These are phyloP conservation scores for Talaromyces islandicus DNA, from an alignment of 2,329 filamentous ascomycete species.

Conservation along the genomic window DNA sequence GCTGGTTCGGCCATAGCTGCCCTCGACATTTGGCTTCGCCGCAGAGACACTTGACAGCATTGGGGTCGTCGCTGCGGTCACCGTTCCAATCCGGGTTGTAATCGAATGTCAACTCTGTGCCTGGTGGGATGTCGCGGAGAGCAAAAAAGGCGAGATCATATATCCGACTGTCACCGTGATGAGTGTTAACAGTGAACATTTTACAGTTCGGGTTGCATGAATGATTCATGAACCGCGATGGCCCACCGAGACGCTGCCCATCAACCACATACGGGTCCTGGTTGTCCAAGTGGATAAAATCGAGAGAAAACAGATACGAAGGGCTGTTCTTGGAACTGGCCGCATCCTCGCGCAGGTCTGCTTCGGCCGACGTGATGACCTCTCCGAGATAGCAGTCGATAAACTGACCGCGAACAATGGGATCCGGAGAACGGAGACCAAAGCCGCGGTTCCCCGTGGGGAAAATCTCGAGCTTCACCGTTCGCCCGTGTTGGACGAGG, in stretches of 20 bases:
- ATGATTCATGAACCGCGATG: slow-evolving; percentile 44
- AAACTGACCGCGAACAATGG: slow-evolving; percentile 37
- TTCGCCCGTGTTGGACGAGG: slow-evolving; percentile 36
- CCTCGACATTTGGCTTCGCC: slow-evolving; percentile 39
- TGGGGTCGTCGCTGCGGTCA: slow-evolving; percentile 22
- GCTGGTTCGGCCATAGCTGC: slow-evolving; percentile 37
- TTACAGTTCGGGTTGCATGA: slow-evolving; percentile 44
- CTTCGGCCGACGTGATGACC: slow-evolving; percentile 31
- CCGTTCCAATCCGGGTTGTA: slow-evolving; percentile 34
- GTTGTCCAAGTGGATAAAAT: slow-evolving; percentile 26
- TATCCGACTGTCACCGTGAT: slow-evolving; percentile 33
- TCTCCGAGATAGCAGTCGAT: slow-evolving; percentile 43
- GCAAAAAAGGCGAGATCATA: slow-evolving; percentile 46
- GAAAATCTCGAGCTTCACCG: slow-evolving; percentile 37
- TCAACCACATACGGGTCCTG: slow-evolving; percentile 39
- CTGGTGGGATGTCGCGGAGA: slow-evolving; percentile 32
- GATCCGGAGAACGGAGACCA: slow-evolving; percentile 33
- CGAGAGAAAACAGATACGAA: slow-evolving; percentile 40
- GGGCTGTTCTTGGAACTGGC: slow-evolving; percentile 19
- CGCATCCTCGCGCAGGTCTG: slow-evolving; percentile 33
- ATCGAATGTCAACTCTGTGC: slow-evolving; percentile 43
- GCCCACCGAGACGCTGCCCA: slow-evolving; percentile 35
- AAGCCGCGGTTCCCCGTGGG: slow-evolving; percentile 37
- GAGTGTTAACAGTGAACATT: slow-evolving; percentile 37
- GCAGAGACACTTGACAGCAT: slow-evolving; percentile 38